These are phyloP conservation scores for Cymodocea nodosa DNA, from an alignment of 116 monocot species.

Conservation along the genomic window DNA sequence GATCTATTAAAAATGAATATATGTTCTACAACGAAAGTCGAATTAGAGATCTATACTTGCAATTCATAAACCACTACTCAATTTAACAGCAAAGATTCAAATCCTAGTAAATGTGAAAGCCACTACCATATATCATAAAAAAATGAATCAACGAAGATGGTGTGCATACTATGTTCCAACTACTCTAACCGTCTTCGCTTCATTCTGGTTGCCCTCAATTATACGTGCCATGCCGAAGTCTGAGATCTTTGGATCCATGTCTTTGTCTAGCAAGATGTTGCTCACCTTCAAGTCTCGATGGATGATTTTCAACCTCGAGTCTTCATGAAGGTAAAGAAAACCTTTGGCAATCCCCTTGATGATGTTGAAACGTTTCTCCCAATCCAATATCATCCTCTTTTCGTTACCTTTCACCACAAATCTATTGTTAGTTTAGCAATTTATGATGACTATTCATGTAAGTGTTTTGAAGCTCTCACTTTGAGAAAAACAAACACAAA, in stretches of 20 bases:
- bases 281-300: constrained; percentile 13
- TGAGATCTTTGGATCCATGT: constrained; percentile 15
- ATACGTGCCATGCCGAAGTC: constrained; percentile 19
- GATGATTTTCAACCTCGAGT: constrained; percentile 11
- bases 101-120: no score
- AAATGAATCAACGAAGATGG: no score
- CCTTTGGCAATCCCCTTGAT: constrained; percentile 16
- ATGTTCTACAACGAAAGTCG: no score
- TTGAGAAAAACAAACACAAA: no score
- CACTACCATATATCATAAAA: no score
- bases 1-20: no score
- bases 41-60: no score
- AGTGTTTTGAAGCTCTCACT: no score
- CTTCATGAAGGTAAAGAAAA: constrained; percentile 14
- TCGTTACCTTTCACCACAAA: background rate
- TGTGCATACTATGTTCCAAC: constrained; percentile 15
- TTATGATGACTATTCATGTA: no score
- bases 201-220: constrained; percentile 10
- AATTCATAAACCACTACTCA: no score
- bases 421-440: background rate
- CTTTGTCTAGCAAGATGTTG: constrained; percentile 9
- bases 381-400: constrained; percentile 6
- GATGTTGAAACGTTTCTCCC: constrained; percentile 12
- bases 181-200: constrained; percentile 10
- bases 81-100: no score